These are phyloP conservation scores for Annulohypoxylon nitens DNA, from an alignment of 495 filamentous ascomycete genomes.

Conservation along the genomic window DNA sequence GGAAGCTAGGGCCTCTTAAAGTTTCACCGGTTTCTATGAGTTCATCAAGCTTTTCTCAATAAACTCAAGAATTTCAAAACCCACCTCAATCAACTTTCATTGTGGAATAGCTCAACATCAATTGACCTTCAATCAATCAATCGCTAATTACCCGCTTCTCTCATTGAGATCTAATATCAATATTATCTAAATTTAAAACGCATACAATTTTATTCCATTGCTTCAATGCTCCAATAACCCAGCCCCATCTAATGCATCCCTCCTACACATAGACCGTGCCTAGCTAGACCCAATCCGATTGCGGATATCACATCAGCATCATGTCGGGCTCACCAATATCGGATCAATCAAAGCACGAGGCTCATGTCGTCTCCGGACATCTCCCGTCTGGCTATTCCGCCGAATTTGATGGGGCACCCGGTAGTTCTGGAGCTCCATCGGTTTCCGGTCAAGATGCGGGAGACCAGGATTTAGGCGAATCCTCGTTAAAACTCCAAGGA, in stretches of 20 bases:
- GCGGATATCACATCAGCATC: neutral
- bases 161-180: conserved; percentile 19
- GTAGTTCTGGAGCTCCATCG: conserved; percentile 47
- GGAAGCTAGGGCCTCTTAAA: conserved; percentile 18
- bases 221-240: conserved; percentile 7
- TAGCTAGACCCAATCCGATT: conserved; percentile 15
- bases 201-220: neutral
- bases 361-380: conserved; percentile 59
- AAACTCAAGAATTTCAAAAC: neutral
- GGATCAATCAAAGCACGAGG: conserved; percentile 46
- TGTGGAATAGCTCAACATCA: neutral
- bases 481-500: conserved; percentile 72
- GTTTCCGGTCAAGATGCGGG: conserved; percentile 52
- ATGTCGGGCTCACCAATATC: conserved; percentile 35
- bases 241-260: neutral
- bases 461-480: conserved; percentile 58
- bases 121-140: neutral
- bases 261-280: conserved; percentile 3
- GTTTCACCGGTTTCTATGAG: conserved; percentile 43
- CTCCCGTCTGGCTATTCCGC: conserved; percentile 62
- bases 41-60: conserved; percentile 32
- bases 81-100: neutral
- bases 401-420: conserved; percentile 51
- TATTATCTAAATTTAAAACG: conserved; percentile 14
- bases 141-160: neutral